Base-by-base conservation (phyloP, 2,329 filamentous ascomycete species). In the Penicillium corylophilum region DNA sequence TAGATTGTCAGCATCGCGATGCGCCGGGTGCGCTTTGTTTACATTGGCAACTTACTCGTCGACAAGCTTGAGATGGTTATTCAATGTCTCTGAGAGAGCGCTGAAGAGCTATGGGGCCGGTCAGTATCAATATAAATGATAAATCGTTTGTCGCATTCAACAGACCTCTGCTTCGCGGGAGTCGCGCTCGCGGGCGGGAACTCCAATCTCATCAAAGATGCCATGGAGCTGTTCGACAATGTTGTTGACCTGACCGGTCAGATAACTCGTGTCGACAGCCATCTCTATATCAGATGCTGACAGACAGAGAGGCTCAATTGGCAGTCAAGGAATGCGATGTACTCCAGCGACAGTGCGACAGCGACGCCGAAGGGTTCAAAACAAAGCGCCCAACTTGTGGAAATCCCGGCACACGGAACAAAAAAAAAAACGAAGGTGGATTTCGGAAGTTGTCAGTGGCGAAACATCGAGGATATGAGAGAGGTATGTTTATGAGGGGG, bases 141-240 rank as follows among this genome's bases (percentile, higher is more conserved):
- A 8, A 46, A 42, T 46, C n/a, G 28, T 22, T 22, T 18, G 18
- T 12, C 2, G 18, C 20, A n/a, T 26, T 9, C 1, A 53, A 65
- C 81, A 67, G 77, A 95, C 92, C 85, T 96, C 90, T 69, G 89
- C 83, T 71, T 97, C 93, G 65, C 94, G 83, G 44, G 84, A 81
- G 69, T 97, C 91, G 67, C 94, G 88, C 73, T 97, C 94, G 84
- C 96, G 91, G 66, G 79, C 85, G 24, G 93, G 84, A n/a, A 99
- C 89, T 53, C 94, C 94, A 67, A 99, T 99, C 70, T 99, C 93
- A 72, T 99, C 94, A 68, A 96, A 99, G 51, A 97, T 83, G 60
- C 88, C 89, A 74, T 97, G 93, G 55, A 99, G 82, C 75, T 96
- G 91, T 72, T 84, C 85, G 70, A 97, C 91, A 69, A 96, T 96